Conservation (phyloP, 768 basidiomycete genomes). For the Gelatoporia subvermispora region DNA sequence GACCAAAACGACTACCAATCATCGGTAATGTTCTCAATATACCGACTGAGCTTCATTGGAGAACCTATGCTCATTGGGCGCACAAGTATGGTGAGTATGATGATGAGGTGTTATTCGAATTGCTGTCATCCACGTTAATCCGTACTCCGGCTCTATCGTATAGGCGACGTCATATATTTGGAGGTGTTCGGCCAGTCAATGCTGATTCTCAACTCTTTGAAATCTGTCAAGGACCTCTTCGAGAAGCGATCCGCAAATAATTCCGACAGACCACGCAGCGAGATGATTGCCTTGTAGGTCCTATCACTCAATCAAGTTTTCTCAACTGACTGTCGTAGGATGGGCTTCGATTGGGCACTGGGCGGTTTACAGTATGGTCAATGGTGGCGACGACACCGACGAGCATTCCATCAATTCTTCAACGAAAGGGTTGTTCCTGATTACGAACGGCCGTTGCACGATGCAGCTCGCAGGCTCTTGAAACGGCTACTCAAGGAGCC, state of each 20-base stretch:
- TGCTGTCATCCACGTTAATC: no score
- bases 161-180: slow-evolving; percentile 30
- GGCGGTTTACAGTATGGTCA: slow-evolving; percentile 3
- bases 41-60: slow-evolving; percentile 4
- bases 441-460: no score
- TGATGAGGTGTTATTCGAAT: no score
- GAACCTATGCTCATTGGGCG: background rate
- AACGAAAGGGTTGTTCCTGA: background rate
- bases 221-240: slow-evolving; percentile 28
- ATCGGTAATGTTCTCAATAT: slow-evolving; percentile 13
- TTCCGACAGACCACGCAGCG: slow-evolving; percentile 27
- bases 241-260: slow-evolving; percentile 29
- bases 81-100: slow-evolving; percentile 5
- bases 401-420: slow-evolving; percentile 8
- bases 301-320: no score
- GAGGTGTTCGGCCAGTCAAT: slow-evolving; percentile 24
- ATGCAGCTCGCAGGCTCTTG: slow-evolving; percentile 26
- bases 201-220: slow-evolving; percentile 27
- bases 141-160: no score
- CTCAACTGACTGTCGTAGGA: background rate
- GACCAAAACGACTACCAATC: slow-evolving; percentile 11
- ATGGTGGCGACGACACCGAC: slow-evolving; percentile 6
- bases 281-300: no score
- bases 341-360: slow-evolving; percentile 5
- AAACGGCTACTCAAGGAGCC: slow-evolving; percentile 29